These are phyloP conservation scores for Biancaea sappan DNA, from an alignment of 306 rosid genomes.

Conservation along the genomic window DNA sequence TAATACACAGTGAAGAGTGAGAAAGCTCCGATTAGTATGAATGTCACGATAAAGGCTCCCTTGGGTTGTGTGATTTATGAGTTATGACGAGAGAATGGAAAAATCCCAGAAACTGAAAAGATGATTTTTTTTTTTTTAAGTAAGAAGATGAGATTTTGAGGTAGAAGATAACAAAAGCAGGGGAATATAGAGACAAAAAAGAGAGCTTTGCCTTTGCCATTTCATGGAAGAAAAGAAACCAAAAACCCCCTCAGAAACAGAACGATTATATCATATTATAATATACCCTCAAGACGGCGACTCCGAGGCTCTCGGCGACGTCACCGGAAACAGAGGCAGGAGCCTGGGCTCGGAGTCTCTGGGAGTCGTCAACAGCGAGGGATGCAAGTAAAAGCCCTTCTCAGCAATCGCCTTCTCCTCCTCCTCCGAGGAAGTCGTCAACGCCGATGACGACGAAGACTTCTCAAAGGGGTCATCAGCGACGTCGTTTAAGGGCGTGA, in stretches of 20 bases:
- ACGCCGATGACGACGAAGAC: conserved; percentile 75
- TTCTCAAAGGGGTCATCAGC: conserved; percentile 51
- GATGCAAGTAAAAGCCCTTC: conserved; percentile 82
- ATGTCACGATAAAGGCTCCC: too few relatives aligned
- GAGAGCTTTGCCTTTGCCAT: conserved; percentile 34
- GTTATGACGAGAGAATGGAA: conserved; percentile 10
- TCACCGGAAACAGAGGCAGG: conserved; percentile 74
- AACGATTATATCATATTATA: conserved; percentile 29
- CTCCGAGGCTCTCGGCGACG: conserved; percentile 81
- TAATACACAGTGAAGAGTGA: too few relatives aligned
- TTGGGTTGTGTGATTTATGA: too few relatives aligned
- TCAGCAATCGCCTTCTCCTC: conserved; percentile 92
- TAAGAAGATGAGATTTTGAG: conserved; percentile 29
- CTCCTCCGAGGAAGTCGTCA: conserved; percentile 70
- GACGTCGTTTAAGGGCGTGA: conserved; percentile 78
- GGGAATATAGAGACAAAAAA: conserved; percentile 15
- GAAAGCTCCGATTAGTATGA: too few relatives aligned
- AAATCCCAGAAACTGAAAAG: conserved; percentile 6
- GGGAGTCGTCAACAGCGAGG: conserved; percentile 69
- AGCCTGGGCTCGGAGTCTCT: conserved; percentile 72
- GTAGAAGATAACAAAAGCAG: neutral
- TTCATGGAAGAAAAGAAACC: conserved; percentile 44
- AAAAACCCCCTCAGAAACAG: conserved; percentile 40
- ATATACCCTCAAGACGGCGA: conserved; percentile 55
- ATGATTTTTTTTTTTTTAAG: conserved; percentile 6